phyloP scores from a whole-genome alignment of 495 filamentous ascomycete species.

The Penicillium maclennaniae region DNA sequence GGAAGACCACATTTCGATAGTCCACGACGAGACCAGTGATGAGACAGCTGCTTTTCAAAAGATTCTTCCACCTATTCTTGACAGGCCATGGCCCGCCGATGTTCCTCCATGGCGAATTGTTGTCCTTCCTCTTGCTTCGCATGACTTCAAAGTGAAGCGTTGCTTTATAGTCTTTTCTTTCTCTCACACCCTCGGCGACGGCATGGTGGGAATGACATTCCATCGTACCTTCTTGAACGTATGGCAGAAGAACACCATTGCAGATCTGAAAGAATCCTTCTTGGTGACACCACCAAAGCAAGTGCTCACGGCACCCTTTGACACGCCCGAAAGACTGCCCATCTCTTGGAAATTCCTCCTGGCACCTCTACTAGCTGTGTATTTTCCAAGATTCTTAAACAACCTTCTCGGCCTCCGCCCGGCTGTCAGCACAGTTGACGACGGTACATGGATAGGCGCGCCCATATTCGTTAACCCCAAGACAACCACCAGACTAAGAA shows the following conservation, averaged over 20 bases:
- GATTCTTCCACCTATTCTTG: neutral
- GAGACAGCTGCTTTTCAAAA: neutral
- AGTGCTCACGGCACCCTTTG: neutral
- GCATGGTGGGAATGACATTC: conserved; percentile 19
- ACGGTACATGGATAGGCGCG: neutral
- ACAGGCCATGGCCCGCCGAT: conserved; percentile 4
- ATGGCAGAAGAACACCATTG: conserved; percentile 1
- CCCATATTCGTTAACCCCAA: neutral
- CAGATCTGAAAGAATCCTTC: neutral
- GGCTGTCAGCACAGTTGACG: neutral
- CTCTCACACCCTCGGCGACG: conserved; percentile 25
- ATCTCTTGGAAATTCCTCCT: neutral
- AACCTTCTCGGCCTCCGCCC: neutral
- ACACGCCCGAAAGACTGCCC: neutral
- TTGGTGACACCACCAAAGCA: neutral
- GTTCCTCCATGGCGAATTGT: conserved; percentile 25
- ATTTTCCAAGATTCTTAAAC: neutral
- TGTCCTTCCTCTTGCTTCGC: conserved; percentile 16
- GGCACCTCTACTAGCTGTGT: neutral
- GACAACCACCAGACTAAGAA: neutral
- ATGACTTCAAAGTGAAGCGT: conserved; percentile 5
- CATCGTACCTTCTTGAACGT: conserved; percentile 19
- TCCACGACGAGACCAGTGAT: neutral
- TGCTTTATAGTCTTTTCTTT: conserved; percentile 23
- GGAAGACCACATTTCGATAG: neutral